A percentile compares a stretch with the other conserved stretches of the same genome.
These are phyloP conservation scores for Furcasterigmium sp. DNA, from an alignment of 2,329 filamentous ascomycete genomes.

Conservation along the genomic window DNA sequence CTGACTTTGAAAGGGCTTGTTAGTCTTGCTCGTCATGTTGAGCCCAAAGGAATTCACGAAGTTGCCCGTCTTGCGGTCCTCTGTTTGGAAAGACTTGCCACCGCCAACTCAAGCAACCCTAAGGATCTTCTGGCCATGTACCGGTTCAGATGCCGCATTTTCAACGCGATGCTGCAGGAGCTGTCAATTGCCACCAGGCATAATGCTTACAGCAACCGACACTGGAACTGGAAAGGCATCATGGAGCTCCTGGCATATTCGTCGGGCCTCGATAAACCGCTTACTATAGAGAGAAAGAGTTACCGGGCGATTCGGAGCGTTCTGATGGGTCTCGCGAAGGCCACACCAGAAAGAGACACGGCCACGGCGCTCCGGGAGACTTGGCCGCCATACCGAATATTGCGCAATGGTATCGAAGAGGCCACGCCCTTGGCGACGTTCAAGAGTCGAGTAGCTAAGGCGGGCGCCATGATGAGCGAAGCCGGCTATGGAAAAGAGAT, in stretches of 20 bases:
- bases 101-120: conserved; percentile 1
- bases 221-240: conserved; percentile 54
- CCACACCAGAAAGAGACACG: conserved; percentile 40
- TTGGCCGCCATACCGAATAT: conserved; percentile 57
- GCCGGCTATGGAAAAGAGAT: conserved; percentile 46
- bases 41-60: conserved; percentile 20
- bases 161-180: conserved; percentile 27
- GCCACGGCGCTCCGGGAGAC: conserved; percentile 41
- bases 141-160: conserved; percentile 21
- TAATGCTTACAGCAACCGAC: conserved; percentile 29
- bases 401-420: conserved; percentile 56
- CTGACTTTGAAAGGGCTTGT: conserved; percentile 1
- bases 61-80: conserved; percentile 21
- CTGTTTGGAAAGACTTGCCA: conserved; percentile 22
- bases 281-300: conserved; percentile 44
- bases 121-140: conserved; percentile 15
- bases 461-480: conserved; percentile 48
- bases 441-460: conserved; percentile 46
- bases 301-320: conserved; percentile 52
- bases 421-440: conserved; percentile 44
- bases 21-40: conserved; percentile 13
- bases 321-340: conserved; percentile 48
- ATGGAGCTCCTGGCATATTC: conserved; percentile 48
- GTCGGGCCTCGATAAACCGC: conserved; percentile 36
- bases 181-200: conserved; percentile 24